A percentile compares a stretch with the other conserved stretches of the same genome.
Conservation (phyloP, 148 eudicot genomes). For the Amaranthus palmeri region DNA sequence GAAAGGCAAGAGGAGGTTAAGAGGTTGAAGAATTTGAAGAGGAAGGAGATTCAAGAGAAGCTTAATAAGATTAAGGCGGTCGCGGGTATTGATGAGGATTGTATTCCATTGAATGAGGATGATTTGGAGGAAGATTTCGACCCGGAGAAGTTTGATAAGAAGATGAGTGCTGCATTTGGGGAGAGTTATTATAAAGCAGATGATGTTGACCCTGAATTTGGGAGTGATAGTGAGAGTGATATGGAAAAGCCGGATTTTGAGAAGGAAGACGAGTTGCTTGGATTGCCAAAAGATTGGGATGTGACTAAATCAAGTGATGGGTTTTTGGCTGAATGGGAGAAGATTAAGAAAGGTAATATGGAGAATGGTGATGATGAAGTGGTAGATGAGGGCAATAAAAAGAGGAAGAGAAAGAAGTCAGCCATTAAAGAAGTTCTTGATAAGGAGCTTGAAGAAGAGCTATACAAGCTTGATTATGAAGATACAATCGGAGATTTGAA, state of each 20-base stretch:
- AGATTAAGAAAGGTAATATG: constrained; percentile 32
- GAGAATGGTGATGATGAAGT: constrained; percentile 22
- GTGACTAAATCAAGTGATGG: constrained; percentile 49
- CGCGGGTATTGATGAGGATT: constrained; percentile 51
- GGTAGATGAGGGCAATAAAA: constrained; percentile 40
- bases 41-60: constrained; percentile 81
- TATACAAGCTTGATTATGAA: constrained; percentile 84
- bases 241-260: constrained; percentile 79
- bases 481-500: constrained; percentile 77
- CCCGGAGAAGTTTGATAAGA: constrained; percentile 68
- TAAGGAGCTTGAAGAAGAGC: constrained; percentile 71
- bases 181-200: constrained; percentile 64
- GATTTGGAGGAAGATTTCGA: constrained; percentile 92
- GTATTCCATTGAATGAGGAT: constrained; percentile 46
- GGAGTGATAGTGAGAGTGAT: constrained; percentile 48
- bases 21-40: constrained; percentile 85
- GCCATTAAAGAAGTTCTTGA: constrained; percentile 47
- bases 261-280: constrained; percentile 85
- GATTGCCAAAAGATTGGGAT: constrained; percentile 79
- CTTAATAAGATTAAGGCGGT: constrained; percentile 53
- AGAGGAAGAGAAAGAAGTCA: constrained; percentile 53
- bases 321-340: constrained; percentile 49
- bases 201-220: constrained; percentile 74
- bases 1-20: constrained; percentile 88
- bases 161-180: constrained; percentile 68